A percentile compares a stretch with the other conserved stretches of the same genome.
phyloP scores from a whole-genome alignment of 257 asterid genomes.

The Solanum etuberosum region DNA sequence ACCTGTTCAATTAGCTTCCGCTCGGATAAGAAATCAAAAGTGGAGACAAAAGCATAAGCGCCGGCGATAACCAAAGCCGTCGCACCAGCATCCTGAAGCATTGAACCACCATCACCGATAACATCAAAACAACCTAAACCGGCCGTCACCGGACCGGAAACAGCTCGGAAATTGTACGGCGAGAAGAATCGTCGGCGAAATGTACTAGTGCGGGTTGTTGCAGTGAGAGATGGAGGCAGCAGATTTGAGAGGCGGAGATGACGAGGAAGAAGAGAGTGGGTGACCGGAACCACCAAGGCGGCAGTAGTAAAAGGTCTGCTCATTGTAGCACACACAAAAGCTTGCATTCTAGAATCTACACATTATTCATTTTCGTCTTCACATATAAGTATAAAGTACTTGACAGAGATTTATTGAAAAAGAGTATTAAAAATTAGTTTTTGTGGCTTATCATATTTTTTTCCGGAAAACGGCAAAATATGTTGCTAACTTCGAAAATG shows the following conservation, averaged over 20 bases:
- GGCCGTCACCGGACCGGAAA: constrained; percentile 6
- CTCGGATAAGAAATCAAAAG: constrained; percentile 55
- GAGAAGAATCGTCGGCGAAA: neutral
- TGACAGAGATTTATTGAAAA: neutral
- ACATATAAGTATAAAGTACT: neutral
- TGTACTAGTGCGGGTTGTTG: neutral
- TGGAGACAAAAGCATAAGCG: constrained; percentile 69
- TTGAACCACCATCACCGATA: constrained; percentile 14
- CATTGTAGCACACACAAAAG: neutral
- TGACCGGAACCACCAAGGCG: constrained; percentile 10
- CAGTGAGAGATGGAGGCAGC: neutral
- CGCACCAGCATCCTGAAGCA: constrained; percentile 66
- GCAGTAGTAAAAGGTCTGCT: constrained; percentile 15
- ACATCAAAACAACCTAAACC: neutral
- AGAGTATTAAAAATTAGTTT: neutral
- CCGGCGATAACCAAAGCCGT: constrained; percentile 59
- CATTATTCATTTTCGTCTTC: neutral
- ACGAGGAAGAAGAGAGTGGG: constrained; percentile 1
- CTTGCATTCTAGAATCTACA: neutral
- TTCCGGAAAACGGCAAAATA: too few species aligned
- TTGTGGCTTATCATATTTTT: neutral
- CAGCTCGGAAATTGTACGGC: neutral
- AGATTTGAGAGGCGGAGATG: neutral
- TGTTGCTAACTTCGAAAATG: neutral
- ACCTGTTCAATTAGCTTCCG: constrained; percentile 77